Conservation (phyloP, 2,329 filamentous ascomycete species). For the Monosporascus sp. region DNA sequence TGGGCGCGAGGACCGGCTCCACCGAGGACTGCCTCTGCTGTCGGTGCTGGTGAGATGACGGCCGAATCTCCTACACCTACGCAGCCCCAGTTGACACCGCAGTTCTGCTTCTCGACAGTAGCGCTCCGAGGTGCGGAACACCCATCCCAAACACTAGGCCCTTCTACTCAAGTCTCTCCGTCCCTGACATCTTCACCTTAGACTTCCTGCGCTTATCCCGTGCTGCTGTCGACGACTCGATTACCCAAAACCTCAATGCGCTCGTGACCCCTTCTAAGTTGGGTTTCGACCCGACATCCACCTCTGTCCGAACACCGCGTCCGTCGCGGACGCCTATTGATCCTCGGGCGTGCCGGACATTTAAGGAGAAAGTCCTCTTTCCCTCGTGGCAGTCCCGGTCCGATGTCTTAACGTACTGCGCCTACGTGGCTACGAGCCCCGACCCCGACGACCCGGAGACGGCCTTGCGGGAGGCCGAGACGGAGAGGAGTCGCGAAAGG, state of each 20-base stretch:
- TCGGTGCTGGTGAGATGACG: slow-evolving; percentile 35
- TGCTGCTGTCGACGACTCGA: slow-evolving; percentile 83
- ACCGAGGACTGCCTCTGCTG: slow-evolving; percentile 31
- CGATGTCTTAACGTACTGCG: slow-evolving; percentile 84
- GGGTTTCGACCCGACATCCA: slow-evolving; percentile 77
- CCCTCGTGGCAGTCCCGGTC: slow-evolving; percentile 81
- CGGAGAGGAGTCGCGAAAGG: slow-evolving; percentile 62
- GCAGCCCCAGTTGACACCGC: slow-evolving; percentile 57
- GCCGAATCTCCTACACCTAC: slow-evolving; percentile 28
- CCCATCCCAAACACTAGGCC: neutral
- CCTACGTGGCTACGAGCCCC: slow-evolving; percentile 77
- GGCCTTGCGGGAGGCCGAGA: slow-evolving; percentile 63
- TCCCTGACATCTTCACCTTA: slow-evolving; percentile 31
- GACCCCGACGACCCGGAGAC: slow-evolving; percentile 83
- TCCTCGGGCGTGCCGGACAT: slow-evolving; percentile 57
- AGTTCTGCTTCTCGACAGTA: slow-evolving; percentile 72
- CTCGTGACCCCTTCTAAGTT: slow-evolving; percentile 67
- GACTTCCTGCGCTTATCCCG: slow-evolving; percentile 89
- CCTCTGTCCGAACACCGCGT: slow-evolving; percentile 54
- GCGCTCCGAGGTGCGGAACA: slow-evolving; percentile 58
- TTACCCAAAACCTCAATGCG: slow-evolving; percentile 88
- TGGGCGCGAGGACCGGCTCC: slow-evolving; percentile 40
- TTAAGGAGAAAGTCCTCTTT: slow-evolving; percentile 76
- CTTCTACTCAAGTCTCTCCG: slow-evolving; percentile 1
- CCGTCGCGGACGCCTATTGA: slow-evolving; percentile 52